phyloP scores from a whole-genome alignment of 805 yeast genomes.

The Zygosaccharomyces bisporus region DNA sequence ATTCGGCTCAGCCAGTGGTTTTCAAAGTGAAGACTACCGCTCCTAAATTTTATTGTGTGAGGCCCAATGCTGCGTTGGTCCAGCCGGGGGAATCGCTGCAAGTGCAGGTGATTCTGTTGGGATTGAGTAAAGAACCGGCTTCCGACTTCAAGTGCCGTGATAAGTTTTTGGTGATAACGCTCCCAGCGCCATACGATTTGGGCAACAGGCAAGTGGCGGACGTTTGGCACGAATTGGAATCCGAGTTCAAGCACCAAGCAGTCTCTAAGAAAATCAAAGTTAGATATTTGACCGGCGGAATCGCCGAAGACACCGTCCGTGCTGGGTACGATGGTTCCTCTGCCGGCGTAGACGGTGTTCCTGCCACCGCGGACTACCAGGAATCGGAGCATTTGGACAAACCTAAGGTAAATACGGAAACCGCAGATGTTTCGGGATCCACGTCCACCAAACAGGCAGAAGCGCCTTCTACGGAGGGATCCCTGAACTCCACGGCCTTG shows the following conservation, averaged over 20 bases:
- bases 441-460: slow-evolving; percentile 39
- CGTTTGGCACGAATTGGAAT: slow-evolving; percentile 71
- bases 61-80: slow-evolving; percentile 87
- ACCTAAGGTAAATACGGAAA: slow-evolving; percentile 15
- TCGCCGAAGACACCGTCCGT: slow-evolving; percentile 23
- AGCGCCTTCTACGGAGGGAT: slow-evolving; percentile 37
- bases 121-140: slow-evolving; percentile 70
- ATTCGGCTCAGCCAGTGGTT: slow-evolving; percentile 60
- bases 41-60: slow-evolving; percentile 90
- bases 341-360: slow-evolving; percentile 6
- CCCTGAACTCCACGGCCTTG: slow-evolving; percentile 52
- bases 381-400: slow-evolving; percentile 33
- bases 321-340: slow-evolving; percentile 16
- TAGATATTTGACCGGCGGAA: slow-evolving; percentile 39
- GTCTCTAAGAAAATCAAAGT: slow-evolving; percentile 67
- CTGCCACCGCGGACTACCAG: slow-evolving; percentile 7
- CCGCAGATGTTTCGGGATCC: slow-evolving; percentile 4
- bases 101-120: slow-evolving; percentile 82
- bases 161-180: slow-evolving; percentile 83
- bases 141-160: slow-evolving; percentile 79
- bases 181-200: slow-evolving; percentile 64
- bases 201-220: slow-evolving; percentile 59
- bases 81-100: slow-evolving; percentile 69
- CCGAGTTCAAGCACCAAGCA: slow-evolving; percentile 50
- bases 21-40: slow-evolving; percentile 98